Conservation (phyloP, 306 rosid genomes). For the Dalbergia cultrata region DNA sequence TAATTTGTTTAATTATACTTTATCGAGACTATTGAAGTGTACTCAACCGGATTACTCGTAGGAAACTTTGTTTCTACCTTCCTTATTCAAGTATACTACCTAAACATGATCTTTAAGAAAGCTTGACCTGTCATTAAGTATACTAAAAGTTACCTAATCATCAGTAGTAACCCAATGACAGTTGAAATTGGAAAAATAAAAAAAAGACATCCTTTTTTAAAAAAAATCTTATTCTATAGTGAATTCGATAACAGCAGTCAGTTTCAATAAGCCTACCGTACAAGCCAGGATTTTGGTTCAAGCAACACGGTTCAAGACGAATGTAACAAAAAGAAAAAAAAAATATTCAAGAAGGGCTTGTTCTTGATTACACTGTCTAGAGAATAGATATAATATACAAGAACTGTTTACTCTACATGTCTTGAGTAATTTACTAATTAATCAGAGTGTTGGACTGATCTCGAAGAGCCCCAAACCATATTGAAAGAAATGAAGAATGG, state of each 20-base stretch:
- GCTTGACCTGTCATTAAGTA: not conserved
- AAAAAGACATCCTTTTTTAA: not conserved
- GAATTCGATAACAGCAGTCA: not conserved
- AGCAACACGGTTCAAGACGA: not conserved
- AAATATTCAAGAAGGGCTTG: not conserved
- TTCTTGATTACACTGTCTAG: too few relatives aligned
- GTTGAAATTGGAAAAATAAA: not conserved
- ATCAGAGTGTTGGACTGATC: too few relatives aligned
- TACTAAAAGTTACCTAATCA: not conserved
- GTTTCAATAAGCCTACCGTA: not conserved
- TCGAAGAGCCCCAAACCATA: conserved; percentile 40
- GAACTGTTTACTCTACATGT: too few relatives aligned
- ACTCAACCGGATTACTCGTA: not conserved
- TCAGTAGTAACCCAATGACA: not conserved
- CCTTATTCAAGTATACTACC: not conserved
- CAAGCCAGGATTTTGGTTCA: not conserved
- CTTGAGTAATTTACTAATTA: too few relatives aligned
- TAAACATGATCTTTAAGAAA: not conserved
- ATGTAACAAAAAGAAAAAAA: not conserved
- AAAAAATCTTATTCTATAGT: not conserved
- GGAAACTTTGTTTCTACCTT: not conserved
- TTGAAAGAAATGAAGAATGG: conserved; percentile 61
- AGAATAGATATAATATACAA: too few relatives aligned
- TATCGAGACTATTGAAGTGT: too few relatives aligned
- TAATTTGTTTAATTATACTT: too few relatives aligned